Evolutionary conservation across 116 monocot genomes (phyloP).

Genomic region (Iris pallida): DNA sequence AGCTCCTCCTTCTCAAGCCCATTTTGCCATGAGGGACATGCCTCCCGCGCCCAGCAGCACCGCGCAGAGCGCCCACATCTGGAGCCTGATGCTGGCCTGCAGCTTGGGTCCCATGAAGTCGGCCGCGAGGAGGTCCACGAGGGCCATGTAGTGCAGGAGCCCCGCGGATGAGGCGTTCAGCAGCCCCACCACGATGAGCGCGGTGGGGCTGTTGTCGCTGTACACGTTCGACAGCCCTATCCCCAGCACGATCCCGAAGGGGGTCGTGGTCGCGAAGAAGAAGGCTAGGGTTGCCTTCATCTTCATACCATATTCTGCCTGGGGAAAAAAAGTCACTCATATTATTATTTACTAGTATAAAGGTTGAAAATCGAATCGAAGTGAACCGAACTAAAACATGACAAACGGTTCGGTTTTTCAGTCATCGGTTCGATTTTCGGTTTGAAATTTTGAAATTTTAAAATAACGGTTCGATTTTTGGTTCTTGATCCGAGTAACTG

Average conservation of each 20-base stretch:
- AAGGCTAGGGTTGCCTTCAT: slow-evolving; percentile 38
- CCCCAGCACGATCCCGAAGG: slow-evolving; percentile 56
- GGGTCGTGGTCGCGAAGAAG: slow-evolving; percentile 70
- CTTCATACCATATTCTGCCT: slow-evolving; percentile 12
- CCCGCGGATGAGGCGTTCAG: slow-evolving; percentile 46
- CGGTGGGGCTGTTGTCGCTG: slow-evolving; percentile 53
- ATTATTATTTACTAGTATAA: not conserved
- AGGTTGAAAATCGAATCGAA: no score
- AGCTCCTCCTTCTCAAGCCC: slow-evolving; percentile 12
- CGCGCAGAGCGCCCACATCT: slow-evolving; percentile 6
- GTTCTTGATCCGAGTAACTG: no score
- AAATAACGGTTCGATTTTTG: no score
- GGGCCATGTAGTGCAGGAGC: slow-evolving; percentile 2
- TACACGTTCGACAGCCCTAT: slow-evolving; percentile 53
- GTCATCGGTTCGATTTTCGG: no score
- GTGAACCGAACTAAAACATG: no score
- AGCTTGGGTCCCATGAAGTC: slow-evolving; percentile 27
- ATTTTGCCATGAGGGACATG: slow-evolving; percentile 32
- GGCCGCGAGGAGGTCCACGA: slow-evolving; percentile 8
- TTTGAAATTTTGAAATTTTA: no score
- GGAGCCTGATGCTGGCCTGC: slow-evolving; percentile 18
- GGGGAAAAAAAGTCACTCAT: not conserved
- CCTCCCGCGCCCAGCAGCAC: slow-evolving; percentile 29
- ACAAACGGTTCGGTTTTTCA: no score
- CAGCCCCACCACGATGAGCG: slow-evolving; percentile 58